phyloP scores from a whole-genome alignment of 2,329 filamentous ascomycete species.

The Aspergillus phoenicis region DNA sequence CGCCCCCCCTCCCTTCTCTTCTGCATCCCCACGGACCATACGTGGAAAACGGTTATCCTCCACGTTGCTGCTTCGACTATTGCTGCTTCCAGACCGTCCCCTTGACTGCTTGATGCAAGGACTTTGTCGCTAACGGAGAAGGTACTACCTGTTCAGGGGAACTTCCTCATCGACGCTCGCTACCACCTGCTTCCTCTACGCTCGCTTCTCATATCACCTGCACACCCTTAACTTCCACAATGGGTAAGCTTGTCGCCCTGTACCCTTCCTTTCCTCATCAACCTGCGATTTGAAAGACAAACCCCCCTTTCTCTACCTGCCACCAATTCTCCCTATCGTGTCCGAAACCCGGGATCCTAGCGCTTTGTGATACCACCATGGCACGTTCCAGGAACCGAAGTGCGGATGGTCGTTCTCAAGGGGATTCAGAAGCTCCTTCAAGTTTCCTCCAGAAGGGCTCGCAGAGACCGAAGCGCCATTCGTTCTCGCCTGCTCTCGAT shows the following conservation, averaged over 20 bases:
- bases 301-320: constrained; percentile 6
- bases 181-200: constrained; percentile 22
- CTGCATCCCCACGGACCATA: constrained; percentile 13
- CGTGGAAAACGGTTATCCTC: constrained; percentile 14
- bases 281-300: constrained; percentile 11
- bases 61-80: constrained; percentile 5
- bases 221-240: constrained; percentile 31
- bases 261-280: constrained; percentile 11
- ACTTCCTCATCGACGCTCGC: constrained; percentile 30
- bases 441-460: constrained; percentile 8
- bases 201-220: constrained; percentile 26
- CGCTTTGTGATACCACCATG: constrained; percentile 19
- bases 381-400: constrained; percentile 19
- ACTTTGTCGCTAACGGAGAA: constrained; percentile 26
- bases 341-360: constrained; percentile 10
- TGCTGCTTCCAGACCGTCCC: constrained; percentile 16
- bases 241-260: constrained; percentile 41
- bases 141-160: constrained; percentile 31
- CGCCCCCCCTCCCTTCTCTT: constrained; percentile 7
- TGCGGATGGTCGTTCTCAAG: constrained; percentile 19
- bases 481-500: constrained; percentile 15
- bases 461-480: constrained; percentile 21
- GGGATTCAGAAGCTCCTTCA: constrained; percentile 13
- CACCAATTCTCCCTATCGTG: background rate
- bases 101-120: constrained; percentile 21